Evolutionary conservation across 106 monocot genomes (phyloP), one percentile per base, ranked within the genome.

Genomic region (Acorus gramineus): DNA sequence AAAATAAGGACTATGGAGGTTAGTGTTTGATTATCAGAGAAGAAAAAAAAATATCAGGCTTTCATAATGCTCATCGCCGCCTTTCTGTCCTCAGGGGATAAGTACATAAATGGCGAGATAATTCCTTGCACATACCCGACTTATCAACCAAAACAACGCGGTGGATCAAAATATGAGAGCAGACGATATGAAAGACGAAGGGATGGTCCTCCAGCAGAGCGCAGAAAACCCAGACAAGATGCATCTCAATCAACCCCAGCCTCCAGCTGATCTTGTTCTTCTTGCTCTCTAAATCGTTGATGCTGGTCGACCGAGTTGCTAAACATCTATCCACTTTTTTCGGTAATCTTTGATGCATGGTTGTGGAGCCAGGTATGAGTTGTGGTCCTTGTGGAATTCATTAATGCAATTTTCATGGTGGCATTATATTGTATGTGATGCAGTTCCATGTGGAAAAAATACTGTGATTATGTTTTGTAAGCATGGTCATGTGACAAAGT

Each of bases 1-100:
- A 90, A 53, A 96, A 90, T 77, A 90, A 96, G 60, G 95, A 96
- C 64, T 96, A 96, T 54, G 95, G 95, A 81, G 95, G 95, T 95
- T 70, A 55, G 67, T 54, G 14, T 10, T 51, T 63, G 2, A 53
- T 44, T 8, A 7, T 12, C 14, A 62, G 14, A 42, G 4, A 50
- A 69, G n/a, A 61, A 7, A 42, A 8, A 44, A 2, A 9, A 7
- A 7, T 61, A 7, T 8, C 61, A 42, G 43, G 8, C 46, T 45
- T 61, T 61, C 4, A 6, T 58, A 57, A 49, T 66, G 43, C 7
- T 45, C 1, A 13, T 14, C 8, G 0, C 14, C 1, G 53, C 11
- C 28, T 44, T 45, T 2, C 43, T 66, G 3, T 43, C 8, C 54
- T 71, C 59, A 93, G 96, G 96, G 64, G 96, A 98, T 70, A 98